Evolutionary conservation across 2,329 filamentous ascomycete species (phyloP), one percentile per base, ranked within the genome.

Genomic region (Aquanectria penicillioides): DNA sequence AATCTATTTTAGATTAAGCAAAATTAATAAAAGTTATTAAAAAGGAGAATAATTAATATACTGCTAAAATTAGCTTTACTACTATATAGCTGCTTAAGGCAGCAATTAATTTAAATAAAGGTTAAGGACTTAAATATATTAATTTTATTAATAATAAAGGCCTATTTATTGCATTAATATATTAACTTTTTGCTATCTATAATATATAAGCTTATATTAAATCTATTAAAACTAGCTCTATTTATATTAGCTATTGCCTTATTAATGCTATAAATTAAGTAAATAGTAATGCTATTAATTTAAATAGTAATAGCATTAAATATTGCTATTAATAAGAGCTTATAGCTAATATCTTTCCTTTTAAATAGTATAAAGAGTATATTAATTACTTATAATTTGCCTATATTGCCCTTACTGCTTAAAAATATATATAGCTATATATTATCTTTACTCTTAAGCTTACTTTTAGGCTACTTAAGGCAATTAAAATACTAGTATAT

Each of bases 221-320:
- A n/a, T n/a, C n/a, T n/a, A n/a, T n/a, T n/a, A n/a, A n/a, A n/a
- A n/a, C n/a, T n/a, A n/a, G n/a, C n/a, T n/a, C n/a, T n/a, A n/a
- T n/a, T n/a, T n/a, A n/a, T n/a, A 25, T 51, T 18, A 0, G 23
- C 17, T 2, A 6, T 10, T 13, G 20, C 29, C n/a, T 48, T 48
- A 29, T n/a, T 4, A 5, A 48, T 41, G n/a, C 38, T 11, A 40
- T 25, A 56, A 17, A 37, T 17, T n/a, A 26, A 56, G 43, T 56
- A 23, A 10, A 56, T 56, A 3, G 28, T 56, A 10, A 56, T n/a
- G 13, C 20, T 23, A 34, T 49, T 56, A 15, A 56, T 49, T 4
- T 23, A 23, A 8, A 36, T 36, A 28, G 28, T 28, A 22, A 22
- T 17, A 11, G 23, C 36, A 22, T 28, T 36, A 6, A 23, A 56